Evolutionary conservation across 352 stramenopile species (phyloP).

Genomic region (Sclerospora graminicola): DNA sequence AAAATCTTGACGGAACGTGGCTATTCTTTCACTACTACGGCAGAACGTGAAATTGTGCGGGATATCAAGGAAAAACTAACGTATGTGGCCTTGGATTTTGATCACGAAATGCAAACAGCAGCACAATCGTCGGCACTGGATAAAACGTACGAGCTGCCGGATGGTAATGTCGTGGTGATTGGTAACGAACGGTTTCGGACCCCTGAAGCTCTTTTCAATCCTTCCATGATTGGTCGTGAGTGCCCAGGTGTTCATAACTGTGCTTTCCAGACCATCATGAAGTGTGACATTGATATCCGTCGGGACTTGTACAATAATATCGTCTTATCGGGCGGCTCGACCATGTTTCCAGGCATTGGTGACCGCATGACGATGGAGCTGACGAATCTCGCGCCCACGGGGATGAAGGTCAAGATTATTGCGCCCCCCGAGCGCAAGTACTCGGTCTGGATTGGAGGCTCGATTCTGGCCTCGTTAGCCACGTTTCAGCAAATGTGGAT

Average conservation of each 20-base stretch:
- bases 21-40: conserved; percentile 91
- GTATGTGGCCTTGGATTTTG: conserved; percentile 91
- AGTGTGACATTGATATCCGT: conserved; percentile 87
- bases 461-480: conserved; percentile 93
- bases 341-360: conserved; percentile 92
- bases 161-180: conserved; percentile 96
- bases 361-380: conserved; percentile 93
- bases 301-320: conserved; percentile 95
- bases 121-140: conserved; percentile 66
- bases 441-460: conserved; percentile 97
- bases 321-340: conserved; percentile 93
- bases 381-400: conserved; percentile 73
- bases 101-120: conserved; percentile 90
- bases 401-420: conserved; percentile 96
- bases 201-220: conserved; percentile 94
- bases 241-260: conserved; percentile 74
- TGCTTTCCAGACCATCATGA: conserved; percentile 77
- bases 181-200: conserved; percentile 93
- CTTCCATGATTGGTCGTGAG: conserved; percentile 88
- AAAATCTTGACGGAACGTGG: conserved; percentile 92
- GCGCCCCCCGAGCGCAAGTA: conserved; percentile 91
- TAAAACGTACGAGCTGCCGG: conserved; percentile 95
- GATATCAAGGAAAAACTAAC: conserved; percentile 98
- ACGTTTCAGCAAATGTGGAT: conserved; percentile 99
- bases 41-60: conserved; percentile 89